These are phyloP conservation scores for Luzula sylvatica DNA, from an alignment of 176 grass and related monocot genomes.

Conservation along the genomic window DNA sequence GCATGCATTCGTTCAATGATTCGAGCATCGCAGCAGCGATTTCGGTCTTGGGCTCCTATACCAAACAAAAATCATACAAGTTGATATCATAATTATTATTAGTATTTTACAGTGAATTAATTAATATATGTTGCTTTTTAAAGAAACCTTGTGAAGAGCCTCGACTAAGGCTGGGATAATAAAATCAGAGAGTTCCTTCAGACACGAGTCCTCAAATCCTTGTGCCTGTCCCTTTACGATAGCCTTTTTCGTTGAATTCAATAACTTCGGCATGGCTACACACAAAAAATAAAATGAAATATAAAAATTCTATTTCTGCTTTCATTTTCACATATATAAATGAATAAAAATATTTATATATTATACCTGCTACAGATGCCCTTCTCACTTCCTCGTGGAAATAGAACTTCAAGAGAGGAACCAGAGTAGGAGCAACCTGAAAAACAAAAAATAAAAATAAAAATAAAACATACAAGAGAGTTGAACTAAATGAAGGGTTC, in stretches of 20 bases:
- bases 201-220: slow-evolving; percentile 83
- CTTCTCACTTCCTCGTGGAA: slow-evolving; percentile 98
- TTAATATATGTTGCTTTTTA: slow-evolving; percentile 13
- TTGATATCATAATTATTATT: background rate
- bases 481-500: no score
- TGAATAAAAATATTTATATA: background rate
- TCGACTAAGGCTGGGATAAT: slow-evolving; percentile 96
- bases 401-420: slow-evolving; percentile 96
- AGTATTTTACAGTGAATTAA: background rate
- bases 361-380: slow-evolving; percentile 88
- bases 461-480: no score
- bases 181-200: slow-evolving; percentile 91
- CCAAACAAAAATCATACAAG: slow-evolving; percentile 14
- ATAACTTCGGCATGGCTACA: slow-evolving; percentile 90
- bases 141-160: slow-evolving; percentile 97
- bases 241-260: slow-evolving; percentile 83
- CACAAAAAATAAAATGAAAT: slow-evolving; percentile 9
- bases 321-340: slow-evolving; percentile 2
- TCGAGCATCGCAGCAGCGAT: slow-evolving; percentile 91
- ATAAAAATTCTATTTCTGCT: no score
- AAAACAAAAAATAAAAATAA: no score
- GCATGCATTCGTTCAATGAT: slow-evolving; percentile 91
- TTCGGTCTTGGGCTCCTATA: slow-evolving; percentile 92
- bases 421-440: slow-evolving; percentile 98
- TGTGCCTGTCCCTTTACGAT: slow-evolving; percentile 81